Percentiles rank a stretch among this genome's conserved stretches.
Conservation (phyloP, 164 flowering plant species). For the Magnolia officinalis region DNA sequence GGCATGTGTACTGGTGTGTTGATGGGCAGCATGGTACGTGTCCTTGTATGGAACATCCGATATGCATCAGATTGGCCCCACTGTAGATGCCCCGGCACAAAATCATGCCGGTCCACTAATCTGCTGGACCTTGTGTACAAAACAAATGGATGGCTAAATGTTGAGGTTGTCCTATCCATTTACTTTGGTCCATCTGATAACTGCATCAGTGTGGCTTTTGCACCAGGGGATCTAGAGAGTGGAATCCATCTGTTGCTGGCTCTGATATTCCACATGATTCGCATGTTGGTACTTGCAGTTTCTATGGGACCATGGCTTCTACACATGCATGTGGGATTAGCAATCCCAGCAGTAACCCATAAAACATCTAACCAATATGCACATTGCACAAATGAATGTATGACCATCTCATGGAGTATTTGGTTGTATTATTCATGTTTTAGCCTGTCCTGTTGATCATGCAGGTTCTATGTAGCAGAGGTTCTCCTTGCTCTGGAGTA, state of each 20-base stretch:
- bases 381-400: neutral
- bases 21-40: too few species aligned
- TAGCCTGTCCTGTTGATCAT: constrained; percentile 34
- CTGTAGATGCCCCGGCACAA: too few species aligned
- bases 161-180: neutral
- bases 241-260: constrained; percentile 78
- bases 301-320: constrained; percentile 81
- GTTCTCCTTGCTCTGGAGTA: constrained; percentile 79
- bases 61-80: neutral
- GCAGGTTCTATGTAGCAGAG: constrained; percentile 89
- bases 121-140: neutral
- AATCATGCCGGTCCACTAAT: too few species aligned
- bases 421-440: constrained; percentile 5
- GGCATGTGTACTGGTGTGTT: too few species aligned
- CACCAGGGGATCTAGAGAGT: constrained; percentile 80
- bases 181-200: constrained; percentile 21
- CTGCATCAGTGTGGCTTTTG: constrained; percentile 86
- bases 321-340: constrained; percentile 72
- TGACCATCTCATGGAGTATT: neutral
- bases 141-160: neutral
- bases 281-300: constrained; percentile 28
- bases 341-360: constrained; percentile 44
- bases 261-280: constrained; percentile 77
- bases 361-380: constrained; percentile 72
- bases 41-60: neutral